Base-by-base conservation (phyloP, 495 filamentous ascomycete species). In the Aspergillus kassunensis region DNA sequence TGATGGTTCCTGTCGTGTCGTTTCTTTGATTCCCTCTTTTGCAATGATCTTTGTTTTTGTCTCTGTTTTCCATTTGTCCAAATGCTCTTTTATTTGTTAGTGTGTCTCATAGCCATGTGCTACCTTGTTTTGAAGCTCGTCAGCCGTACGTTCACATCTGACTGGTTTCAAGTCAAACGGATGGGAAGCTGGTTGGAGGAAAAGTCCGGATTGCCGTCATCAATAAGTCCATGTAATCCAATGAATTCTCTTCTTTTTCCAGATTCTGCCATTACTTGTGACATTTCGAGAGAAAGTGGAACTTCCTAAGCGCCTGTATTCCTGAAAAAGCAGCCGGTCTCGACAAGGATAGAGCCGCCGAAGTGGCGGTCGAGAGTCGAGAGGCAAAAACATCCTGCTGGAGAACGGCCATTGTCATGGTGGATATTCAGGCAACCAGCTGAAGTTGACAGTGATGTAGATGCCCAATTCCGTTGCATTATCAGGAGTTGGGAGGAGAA, bases 251-350 rank as follows among this genome's bases (percentile, higher is more conserved):
- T 23, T 18, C 46, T 43, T 58, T 39, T 39, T 27, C 13, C 5
- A 48, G 49, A 53, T 49, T 41, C 43, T 48, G 55, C 46, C 51
- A 30, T 16, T 45, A 35, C 43, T 44, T 40, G 46, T 33, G 52
- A 49, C 36, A 41, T 52, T 34, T 49, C 55, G 59, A 54, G 49
- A 16, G 30, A 48, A 56, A 57, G 68, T 68, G 66, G 58, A 63
- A 65, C 62, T 53, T 58, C 49, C 53, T 71, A 70, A 71, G 70
- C 70, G 70, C 70, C 67, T 55, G 51, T 57, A 37, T 57, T 57
- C 52, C 50, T 47, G 54, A 52, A 33, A 49, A 48, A 63, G 57
- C 51, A 53, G 52, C 44, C 58, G 48, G 52, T 30, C 49, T 43
- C 35, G 37, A 50, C 43, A 50, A 57, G 51, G 33, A 44, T 59